Evolutionary conservation across 2,329 filamentous ascomycete species (phyloP).

Genomic region (Clonostachys solani): DNA sequence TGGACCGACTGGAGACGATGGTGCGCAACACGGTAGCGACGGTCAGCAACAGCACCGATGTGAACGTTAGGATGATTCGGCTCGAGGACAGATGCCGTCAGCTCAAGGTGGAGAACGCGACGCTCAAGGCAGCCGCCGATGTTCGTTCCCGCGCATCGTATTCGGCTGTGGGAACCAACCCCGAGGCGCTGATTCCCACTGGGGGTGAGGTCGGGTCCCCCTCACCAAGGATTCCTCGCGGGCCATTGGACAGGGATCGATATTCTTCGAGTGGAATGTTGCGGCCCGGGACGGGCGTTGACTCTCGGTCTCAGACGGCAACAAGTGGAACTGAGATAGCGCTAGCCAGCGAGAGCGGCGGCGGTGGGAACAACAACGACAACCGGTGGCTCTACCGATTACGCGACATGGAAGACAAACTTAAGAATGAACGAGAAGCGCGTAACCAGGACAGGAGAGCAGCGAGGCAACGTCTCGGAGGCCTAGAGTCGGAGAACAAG

Average conservation of each 20-base stretch:
- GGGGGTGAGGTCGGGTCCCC: conserved; percentile 36
- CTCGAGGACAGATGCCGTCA: conserved; percentile 59
- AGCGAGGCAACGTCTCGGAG: conserved; percentile 74
- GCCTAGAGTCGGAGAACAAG: conserved; percentile 70
- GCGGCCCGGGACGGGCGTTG: neutral
- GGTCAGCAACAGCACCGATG: conserved; percentile 36
- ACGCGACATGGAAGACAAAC: conserved; percentile 79
- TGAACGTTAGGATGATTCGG: conserved; percentile 42
- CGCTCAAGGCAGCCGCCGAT: conserved; percentile 61
- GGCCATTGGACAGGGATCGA: conserved; percentile 34
- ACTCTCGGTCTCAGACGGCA: conserved; percentile 17
- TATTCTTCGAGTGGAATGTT: conserved; percentile 10
- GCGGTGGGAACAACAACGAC: conserved; percentile 37
- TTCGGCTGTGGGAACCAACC: conserved; percentile 27
- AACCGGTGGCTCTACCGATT: conserved; percentile 82
- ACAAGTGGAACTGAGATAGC: conserved; percentile 15
- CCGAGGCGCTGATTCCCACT: conserved; percentile 24
- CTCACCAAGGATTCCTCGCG: conserved; percentile 49
- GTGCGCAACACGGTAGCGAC: conserved; percentile 61
- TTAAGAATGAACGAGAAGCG: conserved; percentile 88
- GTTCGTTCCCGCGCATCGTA: conserved; percentile 47
- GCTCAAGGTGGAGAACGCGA: conserved; percentile 63
- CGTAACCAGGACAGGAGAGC: conserved; percentile 79
- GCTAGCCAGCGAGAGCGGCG: conserved; percentile 8
- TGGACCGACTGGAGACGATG: conserved; percentile 81